Evolutionary conservation across 1,139 yeast species (phyloP).

Genomic region (Meyerozyma elateridarum): DNA sequence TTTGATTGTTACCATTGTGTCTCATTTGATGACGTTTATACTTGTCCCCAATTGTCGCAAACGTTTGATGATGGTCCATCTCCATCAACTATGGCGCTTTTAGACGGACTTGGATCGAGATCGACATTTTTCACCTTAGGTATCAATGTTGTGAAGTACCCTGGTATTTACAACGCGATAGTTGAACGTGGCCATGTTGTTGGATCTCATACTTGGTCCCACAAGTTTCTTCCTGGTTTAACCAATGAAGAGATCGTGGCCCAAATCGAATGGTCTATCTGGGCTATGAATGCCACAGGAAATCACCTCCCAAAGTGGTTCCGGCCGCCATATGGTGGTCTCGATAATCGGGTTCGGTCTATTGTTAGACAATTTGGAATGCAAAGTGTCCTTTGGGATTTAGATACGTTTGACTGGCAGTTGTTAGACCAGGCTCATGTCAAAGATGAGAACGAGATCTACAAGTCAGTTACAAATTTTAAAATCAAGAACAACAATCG

Average conservation of each 20-base stretch:
- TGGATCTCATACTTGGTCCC: slow-evolving; percentile 94
- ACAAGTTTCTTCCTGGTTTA: slow-evolving; percentile 73
- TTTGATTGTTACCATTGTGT: slow-evolving; percentile 84
- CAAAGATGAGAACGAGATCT: slow-evolving; percentile 48
- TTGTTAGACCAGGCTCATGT: slow-evolving; percentile 31
- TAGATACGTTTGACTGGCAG: slow-evolving; percentile 90
- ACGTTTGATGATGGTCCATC: slow-evolving; percentile 97
- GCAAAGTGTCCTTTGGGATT: slow-evolving; percentile 87
- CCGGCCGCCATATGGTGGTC: slow-evolving; percentile 94
- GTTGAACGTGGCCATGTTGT: slow-evolving; percentile 65
- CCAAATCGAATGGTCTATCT: slow-evolving; percentile 89
- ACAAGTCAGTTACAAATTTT: slow-evolving; percentile 54
- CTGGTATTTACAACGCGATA: slow-evolving; percentile 62
- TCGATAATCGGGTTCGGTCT: slow-evolving; percentile 78
- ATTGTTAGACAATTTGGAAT: slow-evolving; percentile 82
- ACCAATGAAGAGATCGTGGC: slow-evolving; percentile 79
- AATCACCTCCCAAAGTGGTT: slow-evolving; percentile 88
- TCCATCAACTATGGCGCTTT: slow-evolving; percentile 56
- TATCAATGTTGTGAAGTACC: slow-evolving; percentile 67
- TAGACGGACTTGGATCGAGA: slow-evolving; percentile 45
- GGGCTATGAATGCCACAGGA: slow-evolving; percentile 98
- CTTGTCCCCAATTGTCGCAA: slow-evolving; percentile 74
- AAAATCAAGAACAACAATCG: slow-evolving; percentile 26
- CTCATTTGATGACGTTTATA: slow-evolving; percentile 68
- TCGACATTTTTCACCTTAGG: slow-evolving; percentile 87